Evolutionary conservation across 2,329 filamentous ascomycete species (phyloP).

Genomic region (Pseudocercospora eumusae): DNA sequence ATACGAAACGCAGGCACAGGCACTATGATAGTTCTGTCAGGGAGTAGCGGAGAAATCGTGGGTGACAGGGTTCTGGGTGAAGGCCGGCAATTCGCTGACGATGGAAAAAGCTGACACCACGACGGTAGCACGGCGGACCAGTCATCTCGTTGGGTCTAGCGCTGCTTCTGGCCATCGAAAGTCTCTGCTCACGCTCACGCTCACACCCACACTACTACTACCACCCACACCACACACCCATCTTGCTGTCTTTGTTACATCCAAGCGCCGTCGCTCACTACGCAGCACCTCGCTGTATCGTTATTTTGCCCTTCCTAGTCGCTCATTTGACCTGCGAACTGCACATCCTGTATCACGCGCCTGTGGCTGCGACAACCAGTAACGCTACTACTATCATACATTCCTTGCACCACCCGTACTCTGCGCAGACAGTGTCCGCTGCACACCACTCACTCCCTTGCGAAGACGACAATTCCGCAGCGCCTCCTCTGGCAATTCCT

Average conservation of each 20-base stretch:
- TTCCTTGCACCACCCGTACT: slow-evolving; percentile 9
- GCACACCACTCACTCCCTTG: slow-evolving; percentile 15
- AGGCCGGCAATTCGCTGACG: not conserved
- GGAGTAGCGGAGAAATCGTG: slow-evolving; percentile 1
- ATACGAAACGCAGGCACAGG: slow-evolving; percentile 7
- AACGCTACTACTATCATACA: too few species aligned
- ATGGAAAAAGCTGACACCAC: not conserved
- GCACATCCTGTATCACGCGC: slow-evolving; percentile 9
- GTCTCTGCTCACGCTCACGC: too few species aligned
- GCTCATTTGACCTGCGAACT: slow-evolving; percentile 12
- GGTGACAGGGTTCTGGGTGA: not conserved
- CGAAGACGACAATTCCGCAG: not conserved
- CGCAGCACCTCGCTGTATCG: too few species aligned
- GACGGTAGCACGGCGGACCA: not conserved
- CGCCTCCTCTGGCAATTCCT: not conserved
- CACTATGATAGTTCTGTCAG: not conserved
- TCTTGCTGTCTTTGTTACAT: not conserved
- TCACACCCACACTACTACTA: too few species aligned
- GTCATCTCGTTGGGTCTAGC: not conserved
- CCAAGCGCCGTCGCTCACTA: too few species aligned
- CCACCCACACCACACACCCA: too few species aligned
- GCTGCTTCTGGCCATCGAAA: not conserved
- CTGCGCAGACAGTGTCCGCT: slow-evolving; percentile 7
- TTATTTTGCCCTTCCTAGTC: slow-evolving; percentile 1
- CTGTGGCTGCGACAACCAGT: slow-evolving; percentile 14